These are phyloP conservation scores for Colletotrichum sp. DNA, from an alignment of 2,329 filamentous ascomycete species.

Conservation along the genomic window DNA sequence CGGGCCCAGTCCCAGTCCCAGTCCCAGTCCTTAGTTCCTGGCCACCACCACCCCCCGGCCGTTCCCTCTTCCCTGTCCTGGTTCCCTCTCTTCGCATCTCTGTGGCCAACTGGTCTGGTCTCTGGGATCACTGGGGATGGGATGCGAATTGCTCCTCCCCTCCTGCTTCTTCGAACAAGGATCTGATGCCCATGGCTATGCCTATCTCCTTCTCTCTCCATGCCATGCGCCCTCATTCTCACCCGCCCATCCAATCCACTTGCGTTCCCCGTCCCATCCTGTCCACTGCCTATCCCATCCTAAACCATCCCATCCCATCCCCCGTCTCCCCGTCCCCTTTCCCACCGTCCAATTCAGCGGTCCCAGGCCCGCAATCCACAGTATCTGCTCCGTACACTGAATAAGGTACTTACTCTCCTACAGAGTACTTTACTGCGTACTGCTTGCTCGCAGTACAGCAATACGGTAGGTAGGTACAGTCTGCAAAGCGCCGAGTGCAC, in stretches of 20 bases:
- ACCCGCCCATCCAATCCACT: slow-evolving; percentile 8
- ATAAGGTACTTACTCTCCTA: background rate
- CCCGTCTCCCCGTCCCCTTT: background rate
- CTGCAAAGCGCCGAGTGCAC: background rate
- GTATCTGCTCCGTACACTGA: background rate
- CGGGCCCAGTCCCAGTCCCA: background rate
- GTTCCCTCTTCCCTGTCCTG: background rate
- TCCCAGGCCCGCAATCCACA: background rate
- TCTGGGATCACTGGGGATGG: background rate
- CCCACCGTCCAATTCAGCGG: slow-evolving; percentile 1
- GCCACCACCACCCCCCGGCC: background rate
- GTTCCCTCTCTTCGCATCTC: background rate
- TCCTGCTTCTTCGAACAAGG: background rate
- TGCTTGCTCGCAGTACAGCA: background rate
- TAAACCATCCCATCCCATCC: slow-evolving; percentile 5
- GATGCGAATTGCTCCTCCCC: background rate
- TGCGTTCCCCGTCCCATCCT: slow-evolving; percentile 9
- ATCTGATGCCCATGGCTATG: slow-evolving; percentile 6
- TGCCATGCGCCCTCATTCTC: background rate
- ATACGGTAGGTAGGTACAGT: background rate
- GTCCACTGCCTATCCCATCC: background rate
- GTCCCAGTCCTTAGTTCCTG: background rate
- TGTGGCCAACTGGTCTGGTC: background rate
- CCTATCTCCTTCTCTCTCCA: slow-evolving; percentile 10
- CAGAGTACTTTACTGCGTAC: background rate